These are phyloP conservation scores for Clavispora carvajalis DNA, from an alignment of 805 yeast genomes.

Conservation along the genomic window DNA sequence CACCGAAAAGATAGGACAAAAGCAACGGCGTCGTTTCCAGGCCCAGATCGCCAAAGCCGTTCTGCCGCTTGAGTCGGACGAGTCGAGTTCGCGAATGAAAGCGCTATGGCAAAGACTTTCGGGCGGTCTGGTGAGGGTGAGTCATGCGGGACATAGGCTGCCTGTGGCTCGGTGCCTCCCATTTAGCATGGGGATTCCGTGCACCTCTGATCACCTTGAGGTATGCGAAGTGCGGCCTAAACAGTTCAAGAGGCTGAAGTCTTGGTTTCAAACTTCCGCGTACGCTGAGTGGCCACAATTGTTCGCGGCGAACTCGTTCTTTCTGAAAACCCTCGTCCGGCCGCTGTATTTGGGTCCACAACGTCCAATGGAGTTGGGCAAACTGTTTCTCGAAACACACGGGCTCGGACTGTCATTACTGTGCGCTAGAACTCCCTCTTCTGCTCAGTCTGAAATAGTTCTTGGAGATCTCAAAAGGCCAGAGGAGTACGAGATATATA, in stretches of 20 bases:
- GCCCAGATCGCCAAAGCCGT: background rate
- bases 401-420: slow-evolving; percentile 21
- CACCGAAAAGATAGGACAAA: slow-evolving; percentile 25
- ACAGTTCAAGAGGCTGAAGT: slow-evolving; percentile 9
- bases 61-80: background rate
- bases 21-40: background rate
- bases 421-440: slow-evolving; percentile 23
- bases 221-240: slow-evolving; percentile 30
- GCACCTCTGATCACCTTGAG: slow-evolving; percentile 16
- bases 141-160: slow-evolving; percentile 11
- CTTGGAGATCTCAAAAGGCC: slow-evolving; percentile 26
- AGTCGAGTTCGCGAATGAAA: background rate
- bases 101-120: slow-evolving; percentile 1
- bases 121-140: slow-evolving; percentile 2
- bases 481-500: slow-evolving; percentile 20
- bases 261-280: slow-evolving; percentile 28
- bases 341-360: slow-evolving; percentile 31
- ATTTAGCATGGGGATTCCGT: slow-evolving; percentile 1
- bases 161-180: background rate
- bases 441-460: slow-evolving; percentile 21
- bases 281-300: slow-evolving; percentile 35
- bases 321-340: slow-evolving; percentile 33
- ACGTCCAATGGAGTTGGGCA: slow-evolving; percentile 27
- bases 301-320: slow-evolving; percentile 42
- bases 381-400: slow-evolving; percentile 22